phyloP scores from a whole-genome alignment of 2,329 filamentous ascomycete genomes.

The Fusarium euwallaceae region DNA sequence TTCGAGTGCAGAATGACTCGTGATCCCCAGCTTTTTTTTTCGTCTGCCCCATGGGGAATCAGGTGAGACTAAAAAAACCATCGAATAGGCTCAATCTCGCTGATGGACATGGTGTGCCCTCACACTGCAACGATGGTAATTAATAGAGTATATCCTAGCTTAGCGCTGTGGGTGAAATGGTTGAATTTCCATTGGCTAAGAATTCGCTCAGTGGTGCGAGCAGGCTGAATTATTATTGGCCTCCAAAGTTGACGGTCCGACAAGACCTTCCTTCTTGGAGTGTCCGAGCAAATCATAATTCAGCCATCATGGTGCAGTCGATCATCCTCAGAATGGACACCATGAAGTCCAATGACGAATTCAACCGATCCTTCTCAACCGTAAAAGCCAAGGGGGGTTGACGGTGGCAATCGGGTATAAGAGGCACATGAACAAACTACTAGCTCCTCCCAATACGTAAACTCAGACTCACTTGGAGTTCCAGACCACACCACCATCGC shows the following conservation, averaged over 20 bases:
- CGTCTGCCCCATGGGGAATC: not conserved
- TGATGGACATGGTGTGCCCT: not conserved
- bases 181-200: not conserved
- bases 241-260: not conserved
- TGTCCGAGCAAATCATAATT: conserved; percentile 26
- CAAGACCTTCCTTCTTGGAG: not conserved
- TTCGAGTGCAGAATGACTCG: not conserved
- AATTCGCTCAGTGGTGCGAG: not conserved
- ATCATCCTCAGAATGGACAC: not conserved
- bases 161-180: not conserved
- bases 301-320: conserved; percentile 10
- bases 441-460: not conserved
- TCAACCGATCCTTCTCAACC: not conserved
- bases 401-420: not conserved
- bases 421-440: not conserved
- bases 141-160: not conserved
- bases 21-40: not conserved
- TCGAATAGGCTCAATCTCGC: not conserved
- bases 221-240: not conserved
- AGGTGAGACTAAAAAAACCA: not conserved
- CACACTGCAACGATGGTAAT: not conserved
- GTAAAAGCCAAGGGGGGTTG: not conserved
- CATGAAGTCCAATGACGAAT: not conserved
- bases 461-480: not conserved
- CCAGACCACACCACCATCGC: not conserved